These are phyloP conservation scores for Fraxinus latifolia DNA, from an alignment of 305 asterid genomes.

Conservation along the genomic window DNA sequence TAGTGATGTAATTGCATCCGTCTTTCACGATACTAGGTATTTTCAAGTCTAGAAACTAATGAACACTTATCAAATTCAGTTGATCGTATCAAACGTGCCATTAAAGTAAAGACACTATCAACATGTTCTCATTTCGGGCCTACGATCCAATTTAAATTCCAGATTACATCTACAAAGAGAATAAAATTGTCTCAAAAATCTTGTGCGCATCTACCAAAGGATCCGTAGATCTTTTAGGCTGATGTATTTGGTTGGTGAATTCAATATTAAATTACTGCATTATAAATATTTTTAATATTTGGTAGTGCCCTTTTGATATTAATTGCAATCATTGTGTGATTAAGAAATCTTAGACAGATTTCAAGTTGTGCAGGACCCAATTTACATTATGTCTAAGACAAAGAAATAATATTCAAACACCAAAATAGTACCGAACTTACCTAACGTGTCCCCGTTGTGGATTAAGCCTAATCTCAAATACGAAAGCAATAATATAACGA, in stretches of 20 bases:
- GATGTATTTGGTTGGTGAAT: slow-evolving; percentile 15
- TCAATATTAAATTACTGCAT: background rate
- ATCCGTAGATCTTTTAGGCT: background rate
- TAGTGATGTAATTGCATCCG: background rate
- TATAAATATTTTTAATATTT: background rate
- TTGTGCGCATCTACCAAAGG: slow-evolving; percentile 13
- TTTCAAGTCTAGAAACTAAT: background rate
- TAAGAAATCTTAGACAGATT: slow-evolving; percentile 15
- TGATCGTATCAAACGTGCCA: background rate
- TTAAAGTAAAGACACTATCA: background rate
- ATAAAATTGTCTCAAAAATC: background rate
- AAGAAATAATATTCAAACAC: background rate
- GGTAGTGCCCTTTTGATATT: slow-evolving; percentile 12
- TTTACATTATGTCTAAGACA: background rate
- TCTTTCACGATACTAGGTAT: background rate
- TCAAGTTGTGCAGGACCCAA: background rate
- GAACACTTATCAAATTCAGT: background rate
- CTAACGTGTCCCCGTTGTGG: background rate
- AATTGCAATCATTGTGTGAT: background rate
- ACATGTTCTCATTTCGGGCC: background rate
- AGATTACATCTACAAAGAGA: background rate
- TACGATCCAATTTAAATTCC: background rate
- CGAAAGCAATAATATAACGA: background rate
- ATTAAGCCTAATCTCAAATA: slow-evolving; percentile 1
- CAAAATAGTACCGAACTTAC: background rate